phyloP scores from a whole-genome alignment of 441 rosid genomes.

The Croton setiger region DNA sequence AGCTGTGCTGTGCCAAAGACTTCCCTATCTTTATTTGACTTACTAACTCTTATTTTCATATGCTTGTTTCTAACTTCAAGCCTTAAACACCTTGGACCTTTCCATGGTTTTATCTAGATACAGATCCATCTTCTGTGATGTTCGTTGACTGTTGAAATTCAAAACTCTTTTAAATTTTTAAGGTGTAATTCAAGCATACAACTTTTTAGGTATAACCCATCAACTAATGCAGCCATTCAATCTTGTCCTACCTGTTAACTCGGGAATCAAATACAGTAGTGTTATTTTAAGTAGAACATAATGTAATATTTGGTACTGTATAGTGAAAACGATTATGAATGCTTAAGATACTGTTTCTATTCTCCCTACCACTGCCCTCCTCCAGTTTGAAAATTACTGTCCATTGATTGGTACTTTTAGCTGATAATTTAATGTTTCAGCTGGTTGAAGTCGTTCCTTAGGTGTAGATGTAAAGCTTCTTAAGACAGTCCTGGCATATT shows the following conservation, averaged over 20 bases:
- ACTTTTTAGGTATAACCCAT: conserved; percentile 2
- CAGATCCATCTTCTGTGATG: not conserved
- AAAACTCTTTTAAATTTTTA: not conserved
- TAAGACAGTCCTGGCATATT: not conserved
- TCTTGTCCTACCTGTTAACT: not conserved
- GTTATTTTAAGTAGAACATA: not conserved
- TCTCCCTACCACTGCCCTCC: not conserved
- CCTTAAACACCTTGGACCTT: not conserved
- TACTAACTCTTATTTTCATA: not conserved
- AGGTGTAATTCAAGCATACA: not conserved
- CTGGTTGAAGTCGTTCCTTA: not conserved
- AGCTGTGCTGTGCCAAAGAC: not conserved
- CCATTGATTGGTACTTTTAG: not conserved
- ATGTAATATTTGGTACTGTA: not conserved
- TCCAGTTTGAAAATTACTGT: not conserved
- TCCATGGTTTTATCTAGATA: not conserved
- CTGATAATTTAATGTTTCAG: not conserved
- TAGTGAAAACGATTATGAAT: not conserved
- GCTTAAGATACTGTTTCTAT: not conserved
- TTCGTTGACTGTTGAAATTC: not conserved
- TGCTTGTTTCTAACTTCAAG: not conserved
- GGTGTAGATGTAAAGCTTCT: not conserved
- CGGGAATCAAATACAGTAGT: not conserved
- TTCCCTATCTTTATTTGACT: not conserved
- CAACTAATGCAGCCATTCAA: not conserved